These are phyloP conservation scores for Prunus salicina DNA, from an alignment of 306 rosid species.

Conservation along the genomic window DNA sequence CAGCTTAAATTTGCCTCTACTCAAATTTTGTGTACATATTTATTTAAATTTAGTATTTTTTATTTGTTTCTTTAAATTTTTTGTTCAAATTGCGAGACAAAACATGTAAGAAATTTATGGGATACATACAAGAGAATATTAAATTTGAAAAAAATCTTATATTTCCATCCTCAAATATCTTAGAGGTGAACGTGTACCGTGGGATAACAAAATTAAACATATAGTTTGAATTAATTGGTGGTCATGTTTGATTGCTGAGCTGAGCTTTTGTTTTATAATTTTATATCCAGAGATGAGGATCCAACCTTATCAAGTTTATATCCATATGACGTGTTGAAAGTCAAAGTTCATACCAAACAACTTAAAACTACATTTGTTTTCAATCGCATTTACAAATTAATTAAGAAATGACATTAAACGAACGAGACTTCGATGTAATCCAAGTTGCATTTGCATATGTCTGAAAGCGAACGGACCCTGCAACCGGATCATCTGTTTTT, in stretches of 20 bases:
- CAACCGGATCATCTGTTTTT: too few relatives aligned
- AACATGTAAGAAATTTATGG: neutral
- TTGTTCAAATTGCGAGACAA: neutral
- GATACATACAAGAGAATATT: too few relatives aligned
- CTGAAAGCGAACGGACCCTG: neutral
- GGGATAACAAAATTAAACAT: too few relatives aligned
- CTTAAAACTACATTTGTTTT: neutral
- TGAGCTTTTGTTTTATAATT: neutral
- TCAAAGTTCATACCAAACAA: neutral
- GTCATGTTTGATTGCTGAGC: neutral
- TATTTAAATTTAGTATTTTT: too few relatives aligned
- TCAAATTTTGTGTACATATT: neutral
- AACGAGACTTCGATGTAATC: neutral
- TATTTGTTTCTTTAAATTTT: neutral
- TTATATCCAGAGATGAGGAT: neutral
- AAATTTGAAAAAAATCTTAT: too few relatives aligned
- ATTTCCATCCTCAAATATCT: too few relatives aligned
- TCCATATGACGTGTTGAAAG: neutral
- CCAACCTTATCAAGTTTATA: neutral
- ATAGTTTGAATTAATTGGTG: neutral
- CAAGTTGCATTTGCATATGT: neutral
- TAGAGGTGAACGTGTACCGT: too few relatives aligned
- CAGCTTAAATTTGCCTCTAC: neutral
- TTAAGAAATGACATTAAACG: neutral
- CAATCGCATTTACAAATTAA: neutral